A percentile compares a stretch with the other conserved stretches of the same genome.
phyloP scores from a whole-genome alignment of 225 moss, liverwort and hornwort genomes.

The Marchantia polymorpha region DNA sequence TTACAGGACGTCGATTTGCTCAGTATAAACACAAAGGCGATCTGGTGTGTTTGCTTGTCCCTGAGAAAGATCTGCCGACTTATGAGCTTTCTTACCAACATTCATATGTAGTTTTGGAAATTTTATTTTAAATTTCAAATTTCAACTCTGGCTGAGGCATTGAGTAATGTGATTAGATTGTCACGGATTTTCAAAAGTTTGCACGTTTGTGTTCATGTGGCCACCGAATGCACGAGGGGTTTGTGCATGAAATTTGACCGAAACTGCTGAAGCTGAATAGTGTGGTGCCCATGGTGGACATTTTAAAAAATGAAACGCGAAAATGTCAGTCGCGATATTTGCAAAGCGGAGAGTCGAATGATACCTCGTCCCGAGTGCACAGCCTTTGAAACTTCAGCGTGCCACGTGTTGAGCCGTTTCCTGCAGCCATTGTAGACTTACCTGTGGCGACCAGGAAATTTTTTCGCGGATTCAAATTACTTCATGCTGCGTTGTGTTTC shows the following conservation, averaged over 20 bases:
- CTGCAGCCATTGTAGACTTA: background rate
- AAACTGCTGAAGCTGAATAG: background rate
- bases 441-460: background rate
- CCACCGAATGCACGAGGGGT: background rate
- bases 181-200: background rate
- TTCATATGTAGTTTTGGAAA: background rate
- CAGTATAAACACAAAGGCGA: slow-evolving; percentile 58
- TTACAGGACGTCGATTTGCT: slow-evolving; percentile 63
- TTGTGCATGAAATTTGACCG: background rate
- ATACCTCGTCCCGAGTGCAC: too few relatives aligned
- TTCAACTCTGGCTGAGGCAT: background rate
- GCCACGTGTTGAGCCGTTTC: background rate
- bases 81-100: background rate
- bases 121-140: background rate
- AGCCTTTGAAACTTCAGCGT: background rate
- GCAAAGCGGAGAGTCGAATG: too few relatives aligned
- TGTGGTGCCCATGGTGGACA: background rate
- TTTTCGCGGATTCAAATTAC: background rate
- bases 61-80: background rate
- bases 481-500: background rate
- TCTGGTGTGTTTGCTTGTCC: slow-evolving; percentile 40
- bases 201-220: background rate
- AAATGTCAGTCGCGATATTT: too few relatives aligned
- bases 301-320: background rate
- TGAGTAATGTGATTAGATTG: background rate